These are phyloP conservation scores for Yarrowia divulgata DNA, from an alignment of 805 yeast species.

Conservation along the genomic window DNA sequence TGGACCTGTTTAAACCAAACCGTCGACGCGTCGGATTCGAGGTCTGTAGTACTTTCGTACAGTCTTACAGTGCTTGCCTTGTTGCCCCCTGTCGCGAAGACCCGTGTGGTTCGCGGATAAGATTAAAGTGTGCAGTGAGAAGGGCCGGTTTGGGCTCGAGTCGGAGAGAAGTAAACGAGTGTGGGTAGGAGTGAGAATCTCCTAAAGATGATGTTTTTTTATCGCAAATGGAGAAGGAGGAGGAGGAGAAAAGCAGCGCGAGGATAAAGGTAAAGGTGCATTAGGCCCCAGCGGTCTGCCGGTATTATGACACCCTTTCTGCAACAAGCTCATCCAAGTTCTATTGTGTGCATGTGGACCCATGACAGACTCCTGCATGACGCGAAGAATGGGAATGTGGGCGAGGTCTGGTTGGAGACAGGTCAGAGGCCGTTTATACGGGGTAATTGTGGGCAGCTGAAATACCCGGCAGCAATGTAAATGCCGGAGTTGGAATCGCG, in stretches of 20 bases:
- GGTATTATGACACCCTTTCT: constrained; percentile 30
- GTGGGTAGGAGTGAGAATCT: constrained; percentile 8
- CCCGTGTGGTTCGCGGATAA: constrained; percentile 31
- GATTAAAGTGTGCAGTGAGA: constrained; percentile 13
- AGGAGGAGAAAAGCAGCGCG: background rate
- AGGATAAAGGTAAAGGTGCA: constrained; percentile 12
- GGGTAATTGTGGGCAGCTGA: background rate
- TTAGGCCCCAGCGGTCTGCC: constrained; percentile 18
- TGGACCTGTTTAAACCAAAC: background rate
- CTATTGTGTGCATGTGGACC: constrained; percentile 39
- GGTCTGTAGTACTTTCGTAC: background rate
- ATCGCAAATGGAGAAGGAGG: constrained; percentile 2
- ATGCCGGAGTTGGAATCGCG: too few relatives aligned
- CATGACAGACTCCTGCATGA: constrained; percentile 38
- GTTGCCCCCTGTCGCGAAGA: constrained; percentile 32
- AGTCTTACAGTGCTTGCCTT: constrained; percentile 14
- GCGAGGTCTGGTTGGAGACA: constrained; percentile 4
- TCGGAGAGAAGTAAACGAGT: background rate
- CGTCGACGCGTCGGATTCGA: background rate
- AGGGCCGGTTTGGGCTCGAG: background rate
- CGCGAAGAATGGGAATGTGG: constrained; percentile 37
- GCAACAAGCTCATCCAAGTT: constrained; percentile 23
- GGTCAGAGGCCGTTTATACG: background rate
- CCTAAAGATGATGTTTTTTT: background rate
- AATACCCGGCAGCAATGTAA: too few relatives aligned